These are phyloP conservation scores for Chlamydomonas sphaeroides DNA, from an alignment of 139 green algal genomes.

Conservation along the genomic window DNA sequence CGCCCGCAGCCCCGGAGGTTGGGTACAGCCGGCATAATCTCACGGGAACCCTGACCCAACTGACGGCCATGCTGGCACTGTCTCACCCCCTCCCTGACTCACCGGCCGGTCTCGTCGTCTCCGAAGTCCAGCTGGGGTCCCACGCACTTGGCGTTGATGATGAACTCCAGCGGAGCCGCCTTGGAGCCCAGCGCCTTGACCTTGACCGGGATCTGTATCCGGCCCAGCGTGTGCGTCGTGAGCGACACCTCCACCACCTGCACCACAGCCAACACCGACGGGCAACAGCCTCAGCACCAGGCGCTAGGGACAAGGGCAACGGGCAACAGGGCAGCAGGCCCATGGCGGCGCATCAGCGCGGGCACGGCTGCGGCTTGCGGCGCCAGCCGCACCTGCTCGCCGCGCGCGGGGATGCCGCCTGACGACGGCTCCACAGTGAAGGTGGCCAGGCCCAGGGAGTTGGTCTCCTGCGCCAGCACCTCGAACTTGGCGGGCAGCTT, in stretches of 20 bases:
- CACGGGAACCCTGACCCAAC: too few species aligned
- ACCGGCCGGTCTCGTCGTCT: conserved; percentile 17
- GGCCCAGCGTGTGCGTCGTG: conserved; percentile 66
- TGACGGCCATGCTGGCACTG: too few species aligned
- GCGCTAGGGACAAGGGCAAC: too few species aligned
- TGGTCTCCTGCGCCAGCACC: conserved; percentile 70
- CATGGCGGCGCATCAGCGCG: too few species aligned
- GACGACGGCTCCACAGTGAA: conserved; percentile 60
- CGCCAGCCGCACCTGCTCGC: conserved; percentile 45
- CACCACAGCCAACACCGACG: too few species aligned
- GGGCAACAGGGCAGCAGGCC: too few species aligned
- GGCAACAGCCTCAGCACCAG: too few species aligned
- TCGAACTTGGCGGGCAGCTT: conserved; percentile 85
- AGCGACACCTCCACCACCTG: conserved; percentile 70
- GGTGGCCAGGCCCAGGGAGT: conserved; percentile 63
- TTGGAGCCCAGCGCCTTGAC: conserved; percentile 68
- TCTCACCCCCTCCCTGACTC: too few species aligned
- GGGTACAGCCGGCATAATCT: too few species aligned
- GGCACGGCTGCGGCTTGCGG: too few species aligned
- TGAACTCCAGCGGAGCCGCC: conserved; percentile 65
- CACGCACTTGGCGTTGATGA: conserved; percentile 68
- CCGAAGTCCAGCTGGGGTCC: conserved; percentile 74
- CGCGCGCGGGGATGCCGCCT: conserved; percentile 67
- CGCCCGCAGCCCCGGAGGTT: too few species aligned
- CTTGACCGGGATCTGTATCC: conserved; percentile 76